These are phyloP conservation scores for Candida mattraensis DNA, from an alignment of 805 yeast species.

Conservation along the genomic window DNA sequence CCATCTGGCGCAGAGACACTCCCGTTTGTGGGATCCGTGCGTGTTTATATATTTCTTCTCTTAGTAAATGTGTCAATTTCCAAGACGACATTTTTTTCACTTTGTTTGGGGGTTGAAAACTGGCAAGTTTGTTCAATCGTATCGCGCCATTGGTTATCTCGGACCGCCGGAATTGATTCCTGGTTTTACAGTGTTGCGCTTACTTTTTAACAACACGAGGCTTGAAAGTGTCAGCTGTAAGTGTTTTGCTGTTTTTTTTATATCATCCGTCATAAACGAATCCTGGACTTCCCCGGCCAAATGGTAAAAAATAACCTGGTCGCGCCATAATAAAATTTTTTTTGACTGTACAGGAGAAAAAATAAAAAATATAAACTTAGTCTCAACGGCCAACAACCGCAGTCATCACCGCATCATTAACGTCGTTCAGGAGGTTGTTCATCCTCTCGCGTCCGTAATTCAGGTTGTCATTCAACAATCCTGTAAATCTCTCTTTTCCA, in stretches of 20 bases:
- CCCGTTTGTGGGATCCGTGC: conserved; percentile 82
- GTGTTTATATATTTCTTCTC: conserved; percentile 58
- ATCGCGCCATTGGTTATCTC: too few relatives aligned
- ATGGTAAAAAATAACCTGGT: conserved; percentile 11
- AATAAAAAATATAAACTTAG: conserved; percentile 2
- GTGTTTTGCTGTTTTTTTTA: not conserved
- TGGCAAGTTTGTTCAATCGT: too few relatives aligned
- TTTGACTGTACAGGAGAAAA: not conserved
- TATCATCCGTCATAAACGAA: not conserved
- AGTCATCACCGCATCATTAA: conserved; percentile 42
- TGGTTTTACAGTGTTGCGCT: too few relatives aligned
- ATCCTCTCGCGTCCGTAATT: conserved; percentile 33
- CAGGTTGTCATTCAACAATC: conserved; percentile 35
- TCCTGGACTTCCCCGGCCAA: conserved; percentile 14
- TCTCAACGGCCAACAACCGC: conserved; percentile 32
- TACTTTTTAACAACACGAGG: too few relatives aligned
- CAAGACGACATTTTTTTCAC: conserved; percentile 37
- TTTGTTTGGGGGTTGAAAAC: too few relatives aligned
- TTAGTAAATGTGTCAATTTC: conserved; percentile 49
- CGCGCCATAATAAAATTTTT: not conserved
- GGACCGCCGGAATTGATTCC: too few relatives aligned
- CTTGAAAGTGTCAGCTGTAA: too few relatives aligned
- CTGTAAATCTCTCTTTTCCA: conserved; percentile 42
- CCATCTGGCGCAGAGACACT: conserved; percentile 84
- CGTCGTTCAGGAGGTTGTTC: conserved; percentile 37